Evolutionary conservation across 2,329 filamentous ascomycete genomes (phyloP), one percentile per base, ranked within the genome.

Genomic region (Dryadomyces quercus-mongolicae): DNA sequence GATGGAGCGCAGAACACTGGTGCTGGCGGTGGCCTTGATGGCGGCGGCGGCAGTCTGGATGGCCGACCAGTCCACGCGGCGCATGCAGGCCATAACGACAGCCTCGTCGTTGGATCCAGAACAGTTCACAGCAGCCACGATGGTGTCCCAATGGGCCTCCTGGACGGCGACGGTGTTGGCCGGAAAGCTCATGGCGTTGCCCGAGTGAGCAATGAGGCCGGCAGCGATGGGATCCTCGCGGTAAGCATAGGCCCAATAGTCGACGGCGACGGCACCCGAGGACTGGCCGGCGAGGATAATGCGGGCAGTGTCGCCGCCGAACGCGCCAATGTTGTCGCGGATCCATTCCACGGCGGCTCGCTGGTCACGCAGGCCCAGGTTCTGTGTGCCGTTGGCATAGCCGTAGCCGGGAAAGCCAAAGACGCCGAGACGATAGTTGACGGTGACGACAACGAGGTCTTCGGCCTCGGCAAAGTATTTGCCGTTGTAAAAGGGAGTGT

Each of bases 161-260:
- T 70, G 65, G 1, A 68, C 56, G 0, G 62, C 61, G 0, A 57
- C 59, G 1, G 64, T 60, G 52, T 74, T 74, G 20, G 68, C 60
- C 5, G 69, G 66, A 58, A 77, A 74, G 60, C 73, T 73, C 21
- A 72, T 69, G 0, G 68, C 72, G 2, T 69, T 73, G 51, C 67
- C 75, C 42, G 74, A 76, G 6, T 71, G 66, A 3, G 70, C 64
- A 54, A 78, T 73, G 10, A 76, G 63, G 3, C 68, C 74, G 7
- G 66, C 62, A n/a, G 70, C 68, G 22, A 79, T 78, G 6, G 76
- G 73, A 45, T 78, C 72, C 0, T 71, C 54, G 2, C 59, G 49
- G 73, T 72, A 76, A 3, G 75, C 72, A 52, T 75, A 78, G 5
- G 71, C 67, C 65, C 71, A 75, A 60, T 71, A 70, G 57, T 78